Conservation (phyloP, 257 asterid species). For the Echites panduratus region DNA sequence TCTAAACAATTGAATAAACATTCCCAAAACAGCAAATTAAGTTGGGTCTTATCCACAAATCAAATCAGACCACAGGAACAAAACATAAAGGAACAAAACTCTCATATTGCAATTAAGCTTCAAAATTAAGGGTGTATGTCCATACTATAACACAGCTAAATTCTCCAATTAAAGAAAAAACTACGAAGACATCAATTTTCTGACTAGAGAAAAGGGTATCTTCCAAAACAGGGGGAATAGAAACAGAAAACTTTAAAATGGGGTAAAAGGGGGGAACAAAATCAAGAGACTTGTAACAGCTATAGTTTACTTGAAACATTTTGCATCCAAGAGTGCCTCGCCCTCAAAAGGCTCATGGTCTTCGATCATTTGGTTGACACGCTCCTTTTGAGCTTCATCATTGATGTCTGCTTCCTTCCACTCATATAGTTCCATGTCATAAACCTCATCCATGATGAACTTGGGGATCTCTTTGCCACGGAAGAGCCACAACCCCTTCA, state of each 20-base stretch:
- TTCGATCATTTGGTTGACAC: constrained; percentile 87
- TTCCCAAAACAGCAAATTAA: too few species aligned
- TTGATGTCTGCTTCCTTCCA: constrained; percentile 82
- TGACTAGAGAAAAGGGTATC: not conserved
- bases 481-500: constrained; percentile 92
- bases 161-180: not conserved
- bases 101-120: not conserved
- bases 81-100: too few species aligned
- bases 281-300: not conserved
- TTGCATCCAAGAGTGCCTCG: constrained; percentile 73
- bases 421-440: constrained; percentile 87
- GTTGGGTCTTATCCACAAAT: too few species aligned
- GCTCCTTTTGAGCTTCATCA: constrained; percentile 84
- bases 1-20: too few species aligned
- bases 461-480: constrained; percentile 77
- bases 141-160: not conserved
- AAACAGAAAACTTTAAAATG: not conserved
- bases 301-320: constrained; percentile 69
- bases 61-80: too few species aligned
- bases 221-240: not conserved
- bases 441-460: constrained; percentile 71
- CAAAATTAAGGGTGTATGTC: not conserved
- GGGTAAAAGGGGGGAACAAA: not conserved
- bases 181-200: not conserved
- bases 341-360: constrained; percentile 93